These are phyloP conservation scores for Penicillium alfredii DNA, from an alignment of 495 filamentous ascomycete genomes.

Conservation along the genomic window DNA sequence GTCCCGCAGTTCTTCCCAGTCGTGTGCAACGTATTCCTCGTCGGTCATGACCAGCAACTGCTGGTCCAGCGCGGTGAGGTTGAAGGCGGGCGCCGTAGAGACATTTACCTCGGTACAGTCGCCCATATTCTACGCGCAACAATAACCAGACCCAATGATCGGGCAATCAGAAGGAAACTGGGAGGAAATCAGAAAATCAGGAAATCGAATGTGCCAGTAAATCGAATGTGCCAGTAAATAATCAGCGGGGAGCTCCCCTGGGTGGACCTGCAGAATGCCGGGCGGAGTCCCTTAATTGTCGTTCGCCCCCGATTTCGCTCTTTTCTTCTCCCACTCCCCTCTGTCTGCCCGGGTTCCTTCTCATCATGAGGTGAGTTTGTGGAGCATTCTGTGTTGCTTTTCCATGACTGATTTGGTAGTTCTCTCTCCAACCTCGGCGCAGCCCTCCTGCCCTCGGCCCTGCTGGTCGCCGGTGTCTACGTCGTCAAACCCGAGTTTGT, in stretches of 20 bases:
- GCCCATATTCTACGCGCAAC: too few species aligned
- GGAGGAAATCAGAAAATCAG: background rate
- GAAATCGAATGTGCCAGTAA: too few species aligned
- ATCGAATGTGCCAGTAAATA: too few species aligned
- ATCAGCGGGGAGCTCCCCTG: too few species aligned
- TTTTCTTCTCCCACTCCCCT: slow-evolving; percentile 5
- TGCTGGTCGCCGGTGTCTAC: slow-evolving; percentile 68
- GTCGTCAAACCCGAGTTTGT: slow-evolving; percentile 76
- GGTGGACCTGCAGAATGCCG: too few species aligned
- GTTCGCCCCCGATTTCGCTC: slow-evolving; percentile 2
- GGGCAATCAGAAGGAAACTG: slow-evolving; percentile 2
- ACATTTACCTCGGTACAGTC: slow-evolving; percentile 1
- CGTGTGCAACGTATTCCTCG: slow-evolving; percentile 60
- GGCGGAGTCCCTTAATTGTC: too few species aligned
- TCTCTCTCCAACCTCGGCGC: slow-evolving; percentile 56
- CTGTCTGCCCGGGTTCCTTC: slow-evolving; percentile 6
- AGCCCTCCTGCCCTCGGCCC: slow-evolving; percentile 78
- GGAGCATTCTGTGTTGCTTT: background rate
- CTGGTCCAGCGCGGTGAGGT: slow-evolving; percentile 59
- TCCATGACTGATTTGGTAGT: too few species aligned
- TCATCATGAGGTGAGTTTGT: slow-evolving; percentile 33
- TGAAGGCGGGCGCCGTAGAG: slow-evolving; percentile 42
- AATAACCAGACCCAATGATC: background rate
- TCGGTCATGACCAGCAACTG: slow-evolving; percentile 62
- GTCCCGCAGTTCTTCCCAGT: slow-evolving; percentile 60